phyloP scores from a whole-genome alignment of 345 rosid genomes.

The Eucalyptus virginea region DNA sequence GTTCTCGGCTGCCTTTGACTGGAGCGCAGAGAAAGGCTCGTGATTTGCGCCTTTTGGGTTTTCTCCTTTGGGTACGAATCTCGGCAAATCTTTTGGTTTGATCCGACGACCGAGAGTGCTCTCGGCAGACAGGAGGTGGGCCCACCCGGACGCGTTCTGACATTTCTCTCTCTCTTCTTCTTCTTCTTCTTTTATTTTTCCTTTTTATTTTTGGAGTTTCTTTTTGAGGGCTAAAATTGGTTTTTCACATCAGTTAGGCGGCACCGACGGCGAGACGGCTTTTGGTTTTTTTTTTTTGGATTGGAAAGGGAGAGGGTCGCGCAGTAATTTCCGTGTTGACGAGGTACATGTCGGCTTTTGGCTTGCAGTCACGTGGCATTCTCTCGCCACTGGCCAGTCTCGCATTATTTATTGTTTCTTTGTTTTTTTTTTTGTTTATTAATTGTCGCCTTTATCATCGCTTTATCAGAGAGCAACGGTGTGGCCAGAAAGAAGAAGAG shows the following conservation, averaged over 20 bases:
- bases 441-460: neutral
- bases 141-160: neutral
- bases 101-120: neutral
- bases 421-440: neutral
- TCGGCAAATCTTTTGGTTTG: neutral
- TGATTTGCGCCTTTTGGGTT: neutral
- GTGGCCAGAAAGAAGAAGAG: neutral
- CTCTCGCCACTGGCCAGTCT: neutral
- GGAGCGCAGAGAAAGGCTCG: neutral
- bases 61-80: neutral
- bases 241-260: neutral
- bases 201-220: neutral
- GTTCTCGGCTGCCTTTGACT: neutral
- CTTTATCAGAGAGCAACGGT: neutral
- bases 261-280: slow-evolving; percentile 9
- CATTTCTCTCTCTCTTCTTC: neutral
- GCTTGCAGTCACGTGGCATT: neutral
- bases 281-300: neutral
- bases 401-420: neutral
- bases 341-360: slow-evolving; percentile 9
- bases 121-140: neutral
- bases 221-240: neutral
- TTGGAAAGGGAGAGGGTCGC: neutral
- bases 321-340: slow-evolving; percentile 3
- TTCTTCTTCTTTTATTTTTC: no score